These are phyloP conservation scores for Ogataea zsoltii DNA, from an alignment of 805 yeast genomes.

Conservation along the genomic window DNA sequence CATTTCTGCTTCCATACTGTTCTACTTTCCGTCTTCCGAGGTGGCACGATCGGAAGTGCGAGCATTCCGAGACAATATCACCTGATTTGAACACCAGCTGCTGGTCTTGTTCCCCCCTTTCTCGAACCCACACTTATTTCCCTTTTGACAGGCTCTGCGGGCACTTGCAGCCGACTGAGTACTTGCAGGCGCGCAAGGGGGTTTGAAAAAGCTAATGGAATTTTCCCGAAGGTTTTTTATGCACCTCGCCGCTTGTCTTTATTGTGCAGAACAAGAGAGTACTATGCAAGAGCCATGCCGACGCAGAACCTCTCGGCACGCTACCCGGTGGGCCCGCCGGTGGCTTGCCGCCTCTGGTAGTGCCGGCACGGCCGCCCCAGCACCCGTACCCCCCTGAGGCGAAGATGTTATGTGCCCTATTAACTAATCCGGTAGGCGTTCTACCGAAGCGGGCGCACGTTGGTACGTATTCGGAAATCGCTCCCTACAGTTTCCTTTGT, in stretches of 20 bases:
- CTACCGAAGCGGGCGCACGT: too few species aligned
- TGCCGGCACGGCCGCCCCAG: too few species aligned
- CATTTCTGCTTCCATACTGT: too few species aligned
- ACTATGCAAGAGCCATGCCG: slow-evolving; percentile 1
- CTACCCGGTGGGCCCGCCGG: too few species aligned
- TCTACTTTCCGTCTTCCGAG: background rate
- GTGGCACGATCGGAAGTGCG: background rate
- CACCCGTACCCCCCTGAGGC: too few species aligned
- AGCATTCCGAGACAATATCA: slow-evolving; percentile 1
- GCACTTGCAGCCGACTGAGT: background rate
- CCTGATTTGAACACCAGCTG: background rate
- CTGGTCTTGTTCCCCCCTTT: background rate
- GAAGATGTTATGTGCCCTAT: too few species aligned
- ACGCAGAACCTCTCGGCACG: too few species aligned
- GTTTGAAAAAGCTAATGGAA: slow-evolving; percentile 1
- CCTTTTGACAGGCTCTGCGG: slow-evolving; percentile 6
- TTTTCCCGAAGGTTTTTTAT: slow-evolving; percentile 12
- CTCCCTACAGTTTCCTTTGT: too few species aligned
- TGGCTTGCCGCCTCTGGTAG: too few species aligned
- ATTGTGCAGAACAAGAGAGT: background rate
- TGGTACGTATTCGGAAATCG: too few species aligned
- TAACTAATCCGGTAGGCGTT: too few species aligned
- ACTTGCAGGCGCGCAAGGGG: background rate
- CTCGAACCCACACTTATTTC: background rate
- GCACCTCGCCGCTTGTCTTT: background rate